Evolutionary conservation across 176 grass and related monocot genomes (phyloP).

Genomic region (Miscanthus lutarioriparius): DNA sequence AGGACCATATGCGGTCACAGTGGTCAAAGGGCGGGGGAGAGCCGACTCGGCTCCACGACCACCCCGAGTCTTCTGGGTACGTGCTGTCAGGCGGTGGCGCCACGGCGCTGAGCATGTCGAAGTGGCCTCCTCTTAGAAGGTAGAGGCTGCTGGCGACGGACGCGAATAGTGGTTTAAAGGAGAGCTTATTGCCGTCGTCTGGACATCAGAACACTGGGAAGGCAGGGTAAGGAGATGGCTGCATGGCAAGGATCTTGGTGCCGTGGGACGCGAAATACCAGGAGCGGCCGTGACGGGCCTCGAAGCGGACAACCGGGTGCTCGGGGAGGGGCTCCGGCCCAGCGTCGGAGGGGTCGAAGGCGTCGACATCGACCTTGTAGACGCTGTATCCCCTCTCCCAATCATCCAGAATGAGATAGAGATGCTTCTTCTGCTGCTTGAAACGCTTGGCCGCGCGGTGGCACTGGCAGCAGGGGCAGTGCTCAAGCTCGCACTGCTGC

Average conservation of each 20-base stretch:
- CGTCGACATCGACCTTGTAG: background rate
- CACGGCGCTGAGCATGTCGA: background rate
- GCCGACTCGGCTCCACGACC: background rate
- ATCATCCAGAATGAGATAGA: slow-evolving; percentile 13
- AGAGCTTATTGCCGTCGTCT: background rate
- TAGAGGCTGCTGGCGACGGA: background rate
- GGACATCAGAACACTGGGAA: background rate
- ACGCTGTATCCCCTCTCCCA: slow-evolving; percentile 23
- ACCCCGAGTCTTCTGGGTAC: background rate
- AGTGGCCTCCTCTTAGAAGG: background rate
- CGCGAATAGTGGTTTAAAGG: rapidly evolving
- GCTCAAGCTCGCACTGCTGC: background rate
- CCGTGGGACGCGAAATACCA: background rate
- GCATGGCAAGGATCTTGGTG: slow-evolving; percentile 14
- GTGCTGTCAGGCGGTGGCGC: background rate
- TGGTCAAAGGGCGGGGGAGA: background rate
- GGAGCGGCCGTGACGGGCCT: background rate
- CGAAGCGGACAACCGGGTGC: background rate
- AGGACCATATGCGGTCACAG: background rate
- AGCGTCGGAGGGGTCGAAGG: background rate
- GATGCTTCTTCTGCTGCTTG: background rate
- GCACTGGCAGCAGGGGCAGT: background rate
- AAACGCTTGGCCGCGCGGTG: background rate
- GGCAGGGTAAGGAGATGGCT: background rate
- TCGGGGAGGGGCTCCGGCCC: background rate